Evolutionary conservation across 108 stramenopile species (phyloP).

Genomic region (Epithemia pelagica): DNA sequence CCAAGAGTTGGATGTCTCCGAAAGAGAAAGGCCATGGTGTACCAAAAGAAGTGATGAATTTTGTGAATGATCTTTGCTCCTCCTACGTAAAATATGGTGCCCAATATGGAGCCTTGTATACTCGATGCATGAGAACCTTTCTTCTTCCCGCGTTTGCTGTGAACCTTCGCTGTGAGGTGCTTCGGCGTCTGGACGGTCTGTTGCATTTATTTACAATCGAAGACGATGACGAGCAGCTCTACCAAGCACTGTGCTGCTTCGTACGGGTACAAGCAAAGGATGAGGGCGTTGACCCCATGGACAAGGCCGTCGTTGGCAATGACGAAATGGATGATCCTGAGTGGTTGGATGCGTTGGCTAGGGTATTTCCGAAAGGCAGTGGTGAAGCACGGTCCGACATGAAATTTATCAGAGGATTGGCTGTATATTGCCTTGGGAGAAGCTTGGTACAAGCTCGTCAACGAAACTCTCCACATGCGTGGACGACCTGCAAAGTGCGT

Average conservation of each 20-base stretch:
- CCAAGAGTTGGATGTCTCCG: neutral
- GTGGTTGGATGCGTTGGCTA: conserved; percentile 18
- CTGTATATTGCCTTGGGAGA: neutral
- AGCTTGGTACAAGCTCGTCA: neutral
- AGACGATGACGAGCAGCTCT: conserved; percentile 10
- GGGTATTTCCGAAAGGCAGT: neutral
- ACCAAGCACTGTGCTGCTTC: conserved; percentile 3
- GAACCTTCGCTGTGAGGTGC: conserved; percentile 33
- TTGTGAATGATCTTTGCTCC: conserved; percentile 64
- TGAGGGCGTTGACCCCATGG: neutral
- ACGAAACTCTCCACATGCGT: neutral
- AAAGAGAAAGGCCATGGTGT: conserved; percentile 7
- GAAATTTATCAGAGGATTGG: neutral
- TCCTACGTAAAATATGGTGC: conserved; percentile 74
- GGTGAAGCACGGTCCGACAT: neutral
- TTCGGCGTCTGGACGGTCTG: conserved; percentile 45
- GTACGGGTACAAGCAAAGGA: conserved; percentile 1
- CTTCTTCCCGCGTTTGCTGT: conserved; percentile 57
- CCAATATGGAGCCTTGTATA: conserved; percentile 52
- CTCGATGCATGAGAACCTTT: conserved; percentile 57
- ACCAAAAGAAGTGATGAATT: conserved; percentile 29
- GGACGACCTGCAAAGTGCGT: neutral
- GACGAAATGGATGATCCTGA: conserved; percentile 17
- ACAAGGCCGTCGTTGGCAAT: neutral
- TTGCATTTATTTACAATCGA: conserved; percentile 62